These are phyloP conservation scores for Fusarium sp. DNA, from an alignment of 2,329 filamentous ascomycete species.

Conservation along the genomic window DNA sequence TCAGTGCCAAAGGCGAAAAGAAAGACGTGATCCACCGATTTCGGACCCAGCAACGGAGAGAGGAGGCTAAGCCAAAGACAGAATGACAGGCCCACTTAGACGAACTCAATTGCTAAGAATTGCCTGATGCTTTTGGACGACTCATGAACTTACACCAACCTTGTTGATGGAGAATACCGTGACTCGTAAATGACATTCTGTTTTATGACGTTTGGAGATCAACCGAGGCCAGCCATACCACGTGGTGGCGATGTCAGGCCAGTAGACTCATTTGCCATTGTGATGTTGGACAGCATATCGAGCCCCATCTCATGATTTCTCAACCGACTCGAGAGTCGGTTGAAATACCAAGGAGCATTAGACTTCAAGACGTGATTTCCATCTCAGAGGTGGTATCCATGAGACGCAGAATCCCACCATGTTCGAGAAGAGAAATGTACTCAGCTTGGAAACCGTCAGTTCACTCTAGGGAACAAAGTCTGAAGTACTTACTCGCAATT, in stretches of 20 bases:
- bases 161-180: background rate
- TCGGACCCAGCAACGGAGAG: constrained; percentile 9
- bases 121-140: background rate
- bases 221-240: background rate
- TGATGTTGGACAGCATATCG: background rate
- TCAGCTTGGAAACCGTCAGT: background rate
- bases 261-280: background rate
- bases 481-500: background rate
- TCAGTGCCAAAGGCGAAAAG: background rate
- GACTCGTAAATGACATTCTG: background rate
- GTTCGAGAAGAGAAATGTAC: constrained; percentile 1
- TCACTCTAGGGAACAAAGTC: background rate
- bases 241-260: background rate
- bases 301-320: background rate
- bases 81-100: background rate
- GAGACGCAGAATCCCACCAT: background rate
- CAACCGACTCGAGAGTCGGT: too few relatives aligned
- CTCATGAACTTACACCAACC: background rate
- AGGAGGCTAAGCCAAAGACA: constrained; percentile 1
- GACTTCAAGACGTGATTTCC: background rate
- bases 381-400: background rate
- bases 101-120: background rate
- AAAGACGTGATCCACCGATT: constrained; percentile 21
- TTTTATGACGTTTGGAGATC: background rate
- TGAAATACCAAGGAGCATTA: background rate